Base-by-base conservation (phyloP, 176 grass and related monocot genomes). In the Stipa capillata region DNA sequence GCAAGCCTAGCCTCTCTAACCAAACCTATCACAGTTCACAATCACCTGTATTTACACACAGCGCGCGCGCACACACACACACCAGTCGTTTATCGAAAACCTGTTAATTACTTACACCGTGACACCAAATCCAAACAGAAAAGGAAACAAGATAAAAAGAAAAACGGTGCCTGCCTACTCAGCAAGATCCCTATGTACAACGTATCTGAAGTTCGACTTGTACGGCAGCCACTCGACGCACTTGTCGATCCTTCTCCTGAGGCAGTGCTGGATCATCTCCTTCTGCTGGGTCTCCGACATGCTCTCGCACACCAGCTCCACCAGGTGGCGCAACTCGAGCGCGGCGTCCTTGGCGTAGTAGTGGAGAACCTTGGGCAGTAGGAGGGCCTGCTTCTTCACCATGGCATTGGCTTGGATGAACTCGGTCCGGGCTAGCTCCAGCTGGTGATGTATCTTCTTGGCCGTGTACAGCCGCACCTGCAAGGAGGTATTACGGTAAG, bases 151-250 rank as follows among this genome's bases (percentile, higher is more conserved):
- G n/a, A n/a, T n/a, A n/a, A 20, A n/a, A 24, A 3, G 2, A 1
- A 7, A 3, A 10, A 2, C 17, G 0, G 4, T 24, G 41, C 24
- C 66, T 28, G 37, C 34, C 76, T 85, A 77, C 68, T 89, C 84
- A 7, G 92, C 85, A 45, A 99, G 79, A 72, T 90, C 90, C 68
- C 78, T 91, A 86, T 99, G 90, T 55, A 99, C 84, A 93, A 96
- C 63, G 57, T 99, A 99, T 93, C 81, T 82, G 92, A 96, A 99
- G 49, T 86, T 82, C 9, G 92, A 93, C 77, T 91, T 99, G 90
- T 93, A 96, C 0, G 97, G 92, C 73, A 92, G 65, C 92, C 97
- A 99, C 76, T 96, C 90, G 8, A 99, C 86, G 28, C 70, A 73
- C 75, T 88, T 99, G 43, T 96, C 92, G 37, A 79, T 43, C 87